Evolutionary conservation across 345 rosid species (phyloP).

Genomic region (Raphanus sativus): DNA sequence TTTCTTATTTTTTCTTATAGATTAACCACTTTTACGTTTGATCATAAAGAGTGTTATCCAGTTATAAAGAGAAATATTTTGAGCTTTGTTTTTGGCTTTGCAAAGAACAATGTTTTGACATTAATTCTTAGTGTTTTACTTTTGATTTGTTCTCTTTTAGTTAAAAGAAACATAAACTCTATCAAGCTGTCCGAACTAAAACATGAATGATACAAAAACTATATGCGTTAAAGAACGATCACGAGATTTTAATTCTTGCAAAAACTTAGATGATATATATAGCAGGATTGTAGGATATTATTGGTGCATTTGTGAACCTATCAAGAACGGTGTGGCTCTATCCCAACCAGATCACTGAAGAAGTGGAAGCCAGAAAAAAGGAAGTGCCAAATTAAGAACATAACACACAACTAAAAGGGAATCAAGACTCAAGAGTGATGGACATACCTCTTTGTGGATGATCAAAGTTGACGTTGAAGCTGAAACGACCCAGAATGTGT

Average conservation of each 20-base stretch:
- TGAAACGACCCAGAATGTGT: neutral
- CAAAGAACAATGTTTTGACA: neutral
- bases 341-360: neutral
- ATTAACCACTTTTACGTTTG: neutral
- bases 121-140: neutral
- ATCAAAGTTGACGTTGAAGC: slow-evolving; percentile 14
- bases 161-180: neutral
- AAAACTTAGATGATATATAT: neutral
- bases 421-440: neutral
- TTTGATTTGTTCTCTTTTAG: neutral
- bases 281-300: neutral
- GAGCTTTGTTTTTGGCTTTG: neutral
- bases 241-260: neutral
- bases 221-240: neutral
- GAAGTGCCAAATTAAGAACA: neutral
- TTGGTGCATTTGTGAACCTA: neutral
- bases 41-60: neutral
- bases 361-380: neutral
- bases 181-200: neutral
- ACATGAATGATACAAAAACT: neutral
- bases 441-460: slow-evolving; percentile 19
- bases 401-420: neutral
- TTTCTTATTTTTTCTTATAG: neutral
- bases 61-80: neutral
- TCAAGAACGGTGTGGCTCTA: neutral